These are phyloP conservation scores for Stemphylium vesicarium DNA, from an alignment of 2,329 filamentous ascomycete species.

Conservation along the genomic window DNA sequence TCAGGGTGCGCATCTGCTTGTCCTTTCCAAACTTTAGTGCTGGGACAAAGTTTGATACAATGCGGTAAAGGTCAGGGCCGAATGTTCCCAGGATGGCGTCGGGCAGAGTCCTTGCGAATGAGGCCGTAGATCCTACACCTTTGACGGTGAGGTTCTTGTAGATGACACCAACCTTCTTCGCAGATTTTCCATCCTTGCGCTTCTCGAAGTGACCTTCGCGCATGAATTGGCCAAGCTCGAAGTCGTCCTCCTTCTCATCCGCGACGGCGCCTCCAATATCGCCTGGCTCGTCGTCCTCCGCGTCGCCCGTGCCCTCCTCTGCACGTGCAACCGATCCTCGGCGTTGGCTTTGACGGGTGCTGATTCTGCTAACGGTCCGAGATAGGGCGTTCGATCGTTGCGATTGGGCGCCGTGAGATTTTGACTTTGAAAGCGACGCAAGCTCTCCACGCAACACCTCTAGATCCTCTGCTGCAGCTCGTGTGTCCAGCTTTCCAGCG, in stretches of 20 bases:
- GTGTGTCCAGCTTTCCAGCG: constrained; percentile 60
- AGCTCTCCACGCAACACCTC: constrained; percentile 64
- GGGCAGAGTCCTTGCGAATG: constrained; percentile 74
- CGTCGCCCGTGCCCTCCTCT: constrained; percentile 13
- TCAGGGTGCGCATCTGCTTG: constrained; percentile 61
- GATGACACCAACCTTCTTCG: constrained; percentile 79
- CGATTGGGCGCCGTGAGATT: constrained; percentile 31
- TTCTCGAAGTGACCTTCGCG: constrained; percentile 78
- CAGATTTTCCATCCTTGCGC: constrained; percentile 68
- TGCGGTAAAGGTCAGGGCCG: constrained; percentile 75
- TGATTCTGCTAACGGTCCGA: constrained; percentile 38
- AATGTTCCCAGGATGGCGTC: constrained; percentile 79
- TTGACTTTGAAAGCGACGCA: constrained; percentile 58
- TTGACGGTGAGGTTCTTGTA: constrained; percentile 77
- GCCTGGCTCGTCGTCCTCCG: constrained; percentile 27
- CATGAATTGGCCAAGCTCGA: constrained; percentile 74
- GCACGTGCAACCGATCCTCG: constrained; percentile 21
- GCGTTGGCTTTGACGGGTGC: constrained; percentile 26
- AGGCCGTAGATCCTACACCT: constrained; percentile 69
- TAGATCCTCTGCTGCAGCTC: constrained; percentile 65
- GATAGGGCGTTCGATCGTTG: constrained; percentile 34
- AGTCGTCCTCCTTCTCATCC: constrained; percentile 63
- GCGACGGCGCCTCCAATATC: constrained; percentile 35
- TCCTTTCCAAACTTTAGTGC: constrained; percentile 56
- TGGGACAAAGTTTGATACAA: constrained; percentile 64